Conservation (phyloP, 78 protist species). For the Diacronema lutheri region DNA sequence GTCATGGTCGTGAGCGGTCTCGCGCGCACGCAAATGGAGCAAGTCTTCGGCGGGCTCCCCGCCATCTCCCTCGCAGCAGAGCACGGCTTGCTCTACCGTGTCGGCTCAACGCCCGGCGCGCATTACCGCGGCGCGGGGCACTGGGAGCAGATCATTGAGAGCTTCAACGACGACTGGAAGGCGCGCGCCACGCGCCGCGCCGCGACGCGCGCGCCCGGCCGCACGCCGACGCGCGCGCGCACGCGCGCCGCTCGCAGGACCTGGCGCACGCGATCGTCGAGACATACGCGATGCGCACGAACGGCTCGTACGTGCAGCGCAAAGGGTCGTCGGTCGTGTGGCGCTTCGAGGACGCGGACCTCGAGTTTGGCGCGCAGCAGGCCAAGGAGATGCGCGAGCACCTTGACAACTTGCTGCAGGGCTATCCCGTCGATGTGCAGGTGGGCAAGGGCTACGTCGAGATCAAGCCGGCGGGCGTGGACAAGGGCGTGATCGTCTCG, state of each 20-base stretch:
- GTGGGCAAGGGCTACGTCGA: conserved; percentile 7
- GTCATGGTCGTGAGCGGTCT: not conserved
- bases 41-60: not conserved
- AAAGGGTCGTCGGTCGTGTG: conserved; percentile 61
- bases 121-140: no score
- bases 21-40: not conserved
- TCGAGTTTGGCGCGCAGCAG: conserved; percentile 62
- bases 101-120: no score
- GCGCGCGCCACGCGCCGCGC: no score
- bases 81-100: not conserved
- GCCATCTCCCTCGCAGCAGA: not conserved
- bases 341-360: conserved; percentile 71
- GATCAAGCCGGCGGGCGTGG: not conserved
- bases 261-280: not conserved
- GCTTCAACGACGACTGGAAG: not conserved
- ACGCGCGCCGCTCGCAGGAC: no score
- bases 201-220: no score
- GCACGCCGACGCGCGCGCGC: no score
- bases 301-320: conserved; percentile 61
- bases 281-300: conserved; percentile 52
- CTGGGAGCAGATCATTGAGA: not conserved
- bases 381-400: not conserved
- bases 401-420: not conserved
- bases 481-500: not conserved
- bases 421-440: not conserved